These are phyloP conservation scores for Andrographis paniculata DNA, from an alignment of 305 asterid genomes.

Conservation along the genomic window DNA sequence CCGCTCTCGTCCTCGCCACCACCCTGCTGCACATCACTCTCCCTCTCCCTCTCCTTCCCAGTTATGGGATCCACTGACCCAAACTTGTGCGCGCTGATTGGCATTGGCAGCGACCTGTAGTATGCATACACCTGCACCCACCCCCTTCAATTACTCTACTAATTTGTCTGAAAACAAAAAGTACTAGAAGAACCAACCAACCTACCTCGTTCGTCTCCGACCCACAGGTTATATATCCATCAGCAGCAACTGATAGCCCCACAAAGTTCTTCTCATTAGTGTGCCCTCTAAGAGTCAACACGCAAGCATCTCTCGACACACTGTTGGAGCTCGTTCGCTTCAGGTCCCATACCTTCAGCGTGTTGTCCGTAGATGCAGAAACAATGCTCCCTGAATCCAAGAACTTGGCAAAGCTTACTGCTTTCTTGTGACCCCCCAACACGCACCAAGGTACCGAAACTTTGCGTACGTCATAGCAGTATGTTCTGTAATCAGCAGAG, in stretches of 20 bases:
- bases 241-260: constrained; percentile 78
- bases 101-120: constrained; percentile 76
- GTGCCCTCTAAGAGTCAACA: constrained; percentile 79
- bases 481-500: constrained; percentile 83
- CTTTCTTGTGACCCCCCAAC: constrained; percentile 84
- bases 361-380: constrained; percentile 94
- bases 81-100: constrained; percentile 68
- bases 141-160: too few relatives aligned
- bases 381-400: constrained; percentile 65
- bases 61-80: constrained; percentile 80
- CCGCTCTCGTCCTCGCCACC: constrained; percentile 73
- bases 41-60: constrained; percentile 72
- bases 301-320: constrained; percentile 69
- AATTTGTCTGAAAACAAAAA: too few relatives aligned
- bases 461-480: constrained; percentile 89
- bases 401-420: constrained; percentile 86
- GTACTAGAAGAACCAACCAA: not conserved
- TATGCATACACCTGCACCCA: constrained; percentile 65
- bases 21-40: too few relatives aligned
- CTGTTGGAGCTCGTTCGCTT: constrained; percentile 55
- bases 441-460: constrained; percentile 67
- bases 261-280: constrained; percentile 96
- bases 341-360: constrained; percentile 89
- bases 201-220: constrained; percentile 92
- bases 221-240: constrained; percentile 91